Conservation (phyloP, 768 basidiomycete species). For the Cystobasidium tubakii region DNA sequence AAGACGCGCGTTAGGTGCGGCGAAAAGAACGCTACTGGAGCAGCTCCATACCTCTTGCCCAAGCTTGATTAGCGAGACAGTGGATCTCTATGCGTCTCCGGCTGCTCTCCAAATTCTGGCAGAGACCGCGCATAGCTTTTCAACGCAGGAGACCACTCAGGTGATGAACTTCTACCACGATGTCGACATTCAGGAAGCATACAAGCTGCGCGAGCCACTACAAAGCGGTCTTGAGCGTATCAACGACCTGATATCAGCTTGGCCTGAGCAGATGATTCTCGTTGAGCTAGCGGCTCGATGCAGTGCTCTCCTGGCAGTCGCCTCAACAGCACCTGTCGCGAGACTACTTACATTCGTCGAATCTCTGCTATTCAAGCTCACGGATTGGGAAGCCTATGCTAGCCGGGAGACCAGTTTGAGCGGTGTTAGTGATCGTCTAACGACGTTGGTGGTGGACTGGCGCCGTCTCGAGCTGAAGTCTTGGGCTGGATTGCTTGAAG, state of each 20-base stretch:
- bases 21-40: background rate
- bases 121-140: background rate
- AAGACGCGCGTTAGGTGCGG: background rate
- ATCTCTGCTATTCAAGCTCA: constrained; percentile 73
- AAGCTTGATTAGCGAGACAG: background rate
- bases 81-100: background rate
- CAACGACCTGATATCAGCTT: constrained; percentile 61
- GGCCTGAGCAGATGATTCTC: constrained; percentile 98
- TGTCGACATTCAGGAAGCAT: constrained; percentile 65
- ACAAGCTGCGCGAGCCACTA: constrained; percentile 59
- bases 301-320: constrained; percentile 59
- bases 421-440: constrained; percentile 61
- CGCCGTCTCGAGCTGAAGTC: constrained; percentile 78
- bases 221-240: constrained; percentile 57
- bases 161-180: constrained; percentile 50
- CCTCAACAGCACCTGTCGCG: constrained; percentile 67
- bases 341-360: constrained; percentile 76
- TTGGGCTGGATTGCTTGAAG: constrained; percentile 74
- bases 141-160: background rate
- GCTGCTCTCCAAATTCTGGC: background rate
- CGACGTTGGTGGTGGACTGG: constrained; percentile 76
- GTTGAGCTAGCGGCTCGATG: constrained; percentile 72
- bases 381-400: constrained; percentile 97
- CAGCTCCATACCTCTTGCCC: background rate
- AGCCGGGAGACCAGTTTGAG: constrained; percentile 79